Base-by-base conservation (phyloP, 108 stramenopile species). In the Nannochloropsis oceanica region DNA sequence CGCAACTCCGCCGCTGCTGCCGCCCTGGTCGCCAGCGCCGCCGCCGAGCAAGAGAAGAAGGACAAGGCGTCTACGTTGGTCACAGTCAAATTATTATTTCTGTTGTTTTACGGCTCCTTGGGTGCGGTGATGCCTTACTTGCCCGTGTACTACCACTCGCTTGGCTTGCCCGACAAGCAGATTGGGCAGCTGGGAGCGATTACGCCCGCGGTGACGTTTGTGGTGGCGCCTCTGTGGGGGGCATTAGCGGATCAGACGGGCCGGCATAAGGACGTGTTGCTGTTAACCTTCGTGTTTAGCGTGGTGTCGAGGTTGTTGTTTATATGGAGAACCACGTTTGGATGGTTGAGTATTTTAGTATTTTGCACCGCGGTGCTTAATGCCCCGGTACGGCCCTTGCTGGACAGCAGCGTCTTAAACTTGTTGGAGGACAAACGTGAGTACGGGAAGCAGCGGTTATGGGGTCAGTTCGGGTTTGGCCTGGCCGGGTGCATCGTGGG, bases 401-500 rank as follows among this genome's bases (percentile, higher is more conserved):
- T 97, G 84, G 97, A 97, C 90, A 91, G 91, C 34, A 94, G 95
- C 89, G 95, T 95, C 26, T 94, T 97, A 91, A 87, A 88, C 81
- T 86, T 93, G 83, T 85, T 95, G 42, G 86, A 92, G 82, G 93
- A 95, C 84, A 91, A 89, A 81, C 43, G 85, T 46, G 89, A 93
- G 84, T 97, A 96, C 87, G 97, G 97, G 25, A 92, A 94, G 85
- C 87, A 95, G 86, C 91, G 97, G 79, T 90, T 97, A 0, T 97
- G 93, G 94, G 97, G 97, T 25, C 97, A 97, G 86, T 88, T 96
- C 83, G 97, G 97, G 44, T 96, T 97, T 93, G 96, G 97, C 25
- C 81, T 96, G 44, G 95, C 95, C 22, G 59, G 59, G 22, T 73
- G 59, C 9, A 73, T 73, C 9, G 59, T 73, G 59, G 59, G 82